Evolutionary conservation across 371 early-diverging fungal species (phyloP).

Genomic region (Rhizomucor pusillus): DNA sequence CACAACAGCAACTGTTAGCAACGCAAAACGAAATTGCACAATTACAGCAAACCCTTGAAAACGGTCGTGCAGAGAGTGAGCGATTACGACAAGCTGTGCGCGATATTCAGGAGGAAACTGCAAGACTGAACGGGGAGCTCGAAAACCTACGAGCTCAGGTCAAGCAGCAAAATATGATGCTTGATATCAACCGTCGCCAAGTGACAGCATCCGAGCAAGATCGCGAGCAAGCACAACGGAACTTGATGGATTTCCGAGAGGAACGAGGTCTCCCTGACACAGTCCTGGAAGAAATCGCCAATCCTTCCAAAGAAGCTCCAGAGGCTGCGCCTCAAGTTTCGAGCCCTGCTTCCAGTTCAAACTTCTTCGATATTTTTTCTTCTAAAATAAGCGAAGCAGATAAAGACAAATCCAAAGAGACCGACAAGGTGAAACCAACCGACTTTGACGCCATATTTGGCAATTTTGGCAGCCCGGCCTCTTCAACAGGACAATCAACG

Average conservation of each 20-base stretch:
- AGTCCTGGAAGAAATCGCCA: neutral
- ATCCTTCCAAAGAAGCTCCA: neutral
- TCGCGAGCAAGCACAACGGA: slow-evolving; percentile 32
- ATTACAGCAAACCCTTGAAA: slow-evolving; percentile 21
- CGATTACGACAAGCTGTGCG: slow-evolving; percentile 29
- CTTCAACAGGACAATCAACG: slow-evolving; percentile 6
- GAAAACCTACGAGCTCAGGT: slow-evolving; percentile 28
- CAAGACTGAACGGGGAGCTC: slow-evolving; percentile 19
- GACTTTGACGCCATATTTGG: slow-evolving; percentile 51
- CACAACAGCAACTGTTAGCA: slow-evolving; percentile 19
- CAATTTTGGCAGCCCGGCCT: slow-evolving; percentile 11
- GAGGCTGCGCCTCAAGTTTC: neutral
- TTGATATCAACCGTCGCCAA: slow-evolving; percentile 47
- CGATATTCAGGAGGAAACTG: slow-evolving; percentile 41
- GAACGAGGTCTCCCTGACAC: slow-evolving; percentile 18
- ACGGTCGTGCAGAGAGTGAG: slow-evolving; percentile 36
- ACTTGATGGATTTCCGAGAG: slow-evolving; percentile 35
- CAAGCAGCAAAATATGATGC: slow-evolving; percentile 46
- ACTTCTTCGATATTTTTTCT: slow-evolving; percentile 21
- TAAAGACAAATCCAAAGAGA: neutral
- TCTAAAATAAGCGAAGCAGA: slow-evolving; percentile 5
- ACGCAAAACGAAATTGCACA: slow-evolving; percentile 18
- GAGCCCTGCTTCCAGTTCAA: neutral
- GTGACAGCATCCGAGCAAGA: slow-evolving; percentile 51
- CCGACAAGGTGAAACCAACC: neutral